Evolutionary conservation across 257 asterid species (phyloP).

Genomic region (Fraxinus quadrangulata): DNA sequence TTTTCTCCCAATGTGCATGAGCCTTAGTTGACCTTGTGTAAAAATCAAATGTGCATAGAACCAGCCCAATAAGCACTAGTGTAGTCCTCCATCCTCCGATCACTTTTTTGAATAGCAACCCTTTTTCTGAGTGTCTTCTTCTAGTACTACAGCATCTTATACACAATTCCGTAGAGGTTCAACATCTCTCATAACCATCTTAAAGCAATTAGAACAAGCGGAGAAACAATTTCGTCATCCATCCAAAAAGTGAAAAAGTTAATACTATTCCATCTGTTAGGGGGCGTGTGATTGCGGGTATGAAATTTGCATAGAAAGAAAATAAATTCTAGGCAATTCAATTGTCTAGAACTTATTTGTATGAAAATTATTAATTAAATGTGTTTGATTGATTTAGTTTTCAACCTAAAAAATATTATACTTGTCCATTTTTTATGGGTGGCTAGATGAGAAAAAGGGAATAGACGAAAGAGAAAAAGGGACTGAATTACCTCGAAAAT

Average conservation of each 20-base stretch:
- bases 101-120: neutral
- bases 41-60: neutral
- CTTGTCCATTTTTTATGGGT: too few species aligned
- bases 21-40: neutral
- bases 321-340: too few species aligned
- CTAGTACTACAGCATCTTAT: neutral
- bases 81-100: neutral
- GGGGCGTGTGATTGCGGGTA: too few species aligned
- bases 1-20: neutral
- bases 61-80: neutral
- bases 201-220: neutral
- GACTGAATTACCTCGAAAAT: too few species aligned
- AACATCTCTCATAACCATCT: neutral
- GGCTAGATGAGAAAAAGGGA: too few species aligned
- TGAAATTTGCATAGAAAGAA: too few species aligned
- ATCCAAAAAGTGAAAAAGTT: neutral
- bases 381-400: too few species aligned
- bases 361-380: too few species aligned
- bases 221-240: neutral
- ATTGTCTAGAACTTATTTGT: too few species aligned
- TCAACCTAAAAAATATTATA: too few species aligned
- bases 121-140: neutral
- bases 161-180: neutral
- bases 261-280: neutral
- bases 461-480: too few species aligned